phyloP scores from a whole-genome alignment of 1,139 yeast species.

The Protomyces inundatus region DNA sequence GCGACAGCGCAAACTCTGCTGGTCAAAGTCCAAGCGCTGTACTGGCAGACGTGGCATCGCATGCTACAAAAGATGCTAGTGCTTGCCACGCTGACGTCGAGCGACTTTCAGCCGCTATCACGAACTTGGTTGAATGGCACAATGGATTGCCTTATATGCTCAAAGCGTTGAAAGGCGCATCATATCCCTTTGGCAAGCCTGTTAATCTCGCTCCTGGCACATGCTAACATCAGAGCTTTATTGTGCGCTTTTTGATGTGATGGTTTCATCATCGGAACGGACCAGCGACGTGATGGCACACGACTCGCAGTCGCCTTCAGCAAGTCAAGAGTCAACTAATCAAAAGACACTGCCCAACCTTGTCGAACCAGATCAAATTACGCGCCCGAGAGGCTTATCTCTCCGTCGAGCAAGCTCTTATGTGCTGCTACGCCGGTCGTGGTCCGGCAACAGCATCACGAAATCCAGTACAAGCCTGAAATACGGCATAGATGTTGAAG shows the following conservation, averaged over 20 bases:
- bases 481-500: background rate
- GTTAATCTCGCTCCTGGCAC: background rate
- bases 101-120: too few species aligned
- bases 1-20: background rate
- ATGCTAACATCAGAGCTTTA: slow-evolving; percentile 10
- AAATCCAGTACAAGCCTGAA: slow-evolving; percentile 5
- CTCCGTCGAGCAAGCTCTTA: background rate
- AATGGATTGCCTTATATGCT: background rate
- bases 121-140: too few species aligned
- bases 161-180: slow-evolving; percentile 18
- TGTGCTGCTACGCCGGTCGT: background rate
- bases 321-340: too few species aligned
- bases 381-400: slow-evolving; percentile 19
- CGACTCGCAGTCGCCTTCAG: too few species aligned
- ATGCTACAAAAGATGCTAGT: too few species aligned
- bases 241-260: background rate
- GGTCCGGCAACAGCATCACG: slow-evolving; percentile 27
- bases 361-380: background rate
- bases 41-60: too few species aligned
- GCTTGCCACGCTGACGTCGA: too few species aligned
- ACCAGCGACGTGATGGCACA: too few species aligned
- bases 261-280: too few species aligned
- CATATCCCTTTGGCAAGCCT: slow-evolving; percentile 1
- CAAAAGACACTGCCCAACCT: too few species aligned
- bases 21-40: background rate